Base-by-base conservation (phyloP, 768 basidiomycete genomes). In the Rickenella mellea region DNA sequence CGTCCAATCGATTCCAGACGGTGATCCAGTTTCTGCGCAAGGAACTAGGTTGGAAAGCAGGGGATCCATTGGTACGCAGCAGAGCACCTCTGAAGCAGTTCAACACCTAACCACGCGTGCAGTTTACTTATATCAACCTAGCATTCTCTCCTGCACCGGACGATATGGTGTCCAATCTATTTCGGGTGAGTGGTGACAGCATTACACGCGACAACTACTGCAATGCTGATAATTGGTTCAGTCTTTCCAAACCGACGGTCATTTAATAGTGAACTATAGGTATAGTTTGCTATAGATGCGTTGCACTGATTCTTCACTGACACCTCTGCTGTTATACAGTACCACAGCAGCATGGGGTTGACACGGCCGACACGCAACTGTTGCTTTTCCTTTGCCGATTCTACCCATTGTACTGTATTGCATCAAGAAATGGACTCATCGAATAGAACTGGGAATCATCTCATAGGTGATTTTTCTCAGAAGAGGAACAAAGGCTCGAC, bases 201-300 rank as follows among this genome's bases (percentile, higher is more conserved):
- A 17, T 33, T 22, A 1, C 10, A 25, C 10, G 41, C 11, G 33
- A 15, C 11, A 40, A 37, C 30, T 15, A 6, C 15, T 15, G 14
- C 28, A 28, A 7, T 33, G 25, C 30, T 28, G 41, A 32, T 39
- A 14, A 27, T 19, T 17, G 31, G 26, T 45, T 5, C 55, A 88
- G 85, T 88, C 84, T 27, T 92, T 90, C 57, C 76, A 80, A 2
- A 91, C 90, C 0, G 88, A 91, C 51, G 83, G 83, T 0, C 86
- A 89, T 59, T 69, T 93, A 50, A 90, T 92, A 55, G 89, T 93
- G 27, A 92, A 93, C 60, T 93, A 92, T 56, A 89, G 85, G 88
- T 80, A 37, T 48, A 70, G 50, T 14, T 24, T 5, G 19, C 20
- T 27, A 19, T 26, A 32, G 31, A 21, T 17, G 8, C 22, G 15